Evolutionary conservation across 441 rosid species (phyloP).

Genomic region (Erodium texanum): DNA sequence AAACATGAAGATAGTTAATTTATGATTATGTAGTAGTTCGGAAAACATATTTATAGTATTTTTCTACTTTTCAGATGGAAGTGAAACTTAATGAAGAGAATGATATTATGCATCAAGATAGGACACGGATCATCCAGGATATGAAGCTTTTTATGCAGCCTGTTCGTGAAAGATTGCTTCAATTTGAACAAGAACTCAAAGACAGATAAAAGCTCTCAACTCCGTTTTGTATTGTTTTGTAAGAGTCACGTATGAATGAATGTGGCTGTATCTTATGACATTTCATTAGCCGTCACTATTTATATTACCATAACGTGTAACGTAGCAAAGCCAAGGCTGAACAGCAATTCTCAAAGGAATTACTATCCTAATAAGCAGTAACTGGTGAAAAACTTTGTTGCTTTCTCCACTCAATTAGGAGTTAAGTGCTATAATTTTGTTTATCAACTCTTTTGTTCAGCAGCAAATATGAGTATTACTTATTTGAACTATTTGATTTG

Average conservation of each 20-base stretch:
- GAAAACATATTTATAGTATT: too few species aligned
- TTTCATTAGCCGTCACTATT: constrained; percentile 5
- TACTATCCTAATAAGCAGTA: neutral
- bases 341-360: constrained; percentile 1
- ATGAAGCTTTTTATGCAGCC: constrained; percentile 69
- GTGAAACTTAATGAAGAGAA: constrained; percentile 56
- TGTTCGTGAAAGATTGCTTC: constrained; percentile 56
- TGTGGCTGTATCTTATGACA: constrained; percentile 15
- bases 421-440: neutral
- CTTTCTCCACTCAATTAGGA: neutral
- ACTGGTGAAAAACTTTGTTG: neutral
- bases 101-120: constrained; percentile 51
- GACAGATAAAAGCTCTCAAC: constrained; percentile 36
- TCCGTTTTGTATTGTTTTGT: neutral
- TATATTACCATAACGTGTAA: constrained; percentile 2
- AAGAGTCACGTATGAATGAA: constrained; percentile 10
- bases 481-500: too few species aligned
- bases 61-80: constrained; percentile 40
- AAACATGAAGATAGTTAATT: too few species aligned
- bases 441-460: too few species aligned
- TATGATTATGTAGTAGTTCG: too few species aligned
- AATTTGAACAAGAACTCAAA: constrained; percentile 81
- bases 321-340: constrained; percentile 10
- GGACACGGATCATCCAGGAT: constrained; percentile 40
- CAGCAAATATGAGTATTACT: too few species aligned